Conservation (phyloP, 2,329 filamentous ascomycete genomes). For the Lasiodiplodia hormozganensis region DNA sequence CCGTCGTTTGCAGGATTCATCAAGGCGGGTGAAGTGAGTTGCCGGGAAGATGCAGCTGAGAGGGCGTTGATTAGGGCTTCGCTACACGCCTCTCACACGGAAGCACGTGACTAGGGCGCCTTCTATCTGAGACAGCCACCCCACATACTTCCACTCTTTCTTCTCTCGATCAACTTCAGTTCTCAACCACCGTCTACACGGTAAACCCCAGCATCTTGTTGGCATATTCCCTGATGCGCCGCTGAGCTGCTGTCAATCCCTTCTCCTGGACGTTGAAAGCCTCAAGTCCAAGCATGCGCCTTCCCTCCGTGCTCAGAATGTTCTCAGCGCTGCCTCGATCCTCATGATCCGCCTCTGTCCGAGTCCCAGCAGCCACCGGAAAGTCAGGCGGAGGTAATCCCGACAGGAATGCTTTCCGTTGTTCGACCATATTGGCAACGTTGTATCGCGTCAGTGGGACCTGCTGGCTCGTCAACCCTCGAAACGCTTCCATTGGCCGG, state of each 20-base stretch:
- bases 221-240: too few relatives aligned
- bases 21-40: background rate
- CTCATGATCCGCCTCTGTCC: conserved; percentile 25
- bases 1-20: background rate
- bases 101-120: background rate
- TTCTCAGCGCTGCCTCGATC: conserved; percentile 33
- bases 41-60: background rate
- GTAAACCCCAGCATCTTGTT: too few relatives aligned
- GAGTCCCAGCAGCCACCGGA: background rate
- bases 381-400: conserved; percentile 33
- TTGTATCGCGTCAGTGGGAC: conserved; percentile 34
- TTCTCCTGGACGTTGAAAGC: too few relatives aligned
- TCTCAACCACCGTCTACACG: too few relatives aligned
- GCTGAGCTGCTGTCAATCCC: too few relatives aligned
- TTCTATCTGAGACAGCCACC: too few relatives aligned
- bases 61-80: too few relatives aligned
- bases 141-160: too few relatives aligned
- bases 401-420: conserved; percentile 31
- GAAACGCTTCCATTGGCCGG: too few relatives aligned
- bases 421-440: conserved; percentile 31
- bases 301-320: conserved; percentile 31
- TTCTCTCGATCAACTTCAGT: background rate
- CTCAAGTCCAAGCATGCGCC: background rate
- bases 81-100: background rate
- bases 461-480: too few relatives aligned